Evolutionary conservation across 305 asterid genomes (phyloP).

Genomic region (Solanum hybrid): DNA sequence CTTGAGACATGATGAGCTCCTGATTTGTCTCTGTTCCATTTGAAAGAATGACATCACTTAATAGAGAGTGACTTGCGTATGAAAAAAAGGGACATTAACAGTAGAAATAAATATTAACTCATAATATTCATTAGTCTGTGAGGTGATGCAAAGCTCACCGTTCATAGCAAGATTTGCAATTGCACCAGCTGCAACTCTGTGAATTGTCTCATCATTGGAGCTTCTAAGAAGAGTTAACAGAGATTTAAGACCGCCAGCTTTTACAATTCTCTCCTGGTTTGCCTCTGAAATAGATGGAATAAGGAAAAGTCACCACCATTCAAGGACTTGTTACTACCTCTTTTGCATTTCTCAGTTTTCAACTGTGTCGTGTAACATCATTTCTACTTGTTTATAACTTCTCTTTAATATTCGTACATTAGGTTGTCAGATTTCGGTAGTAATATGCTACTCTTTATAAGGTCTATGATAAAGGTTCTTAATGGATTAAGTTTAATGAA

Average conservation of each 20-base stretch:
- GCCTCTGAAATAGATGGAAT: conserved; percentile 44
- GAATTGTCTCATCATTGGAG: conserved; percentile 64
- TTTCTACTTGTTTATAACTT: neutral
- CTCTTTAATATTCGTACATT: neutral
- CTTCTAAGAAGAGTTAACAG: conserved; percentile 55
- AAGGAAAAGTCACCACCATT: neutral
- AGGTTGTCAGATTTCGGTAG: neutral
- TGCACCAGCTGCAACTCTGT: conserved; percentile 89
- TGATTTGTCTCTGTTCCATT: conserved; percentile 61
- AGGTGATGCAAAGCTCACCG: conserved; percentile 33
- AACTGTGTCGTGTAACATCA: neutral
- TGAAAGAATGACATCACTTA: conserved; percentile 2
- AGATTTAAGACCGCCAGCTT: conserved; percentile 80
- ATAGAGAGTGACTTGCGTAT: neutral
- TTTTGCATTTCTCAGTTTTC: neutral
- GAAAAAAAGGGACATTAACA: neutral
- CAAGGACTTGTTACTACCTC: neutral
- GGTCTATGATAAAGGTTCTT: neutral
- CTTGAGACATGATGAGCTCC: conserved; percentile 77
- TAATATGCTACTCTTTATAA: neutral
- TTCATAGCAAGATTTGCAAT: conserved; percentile 92
- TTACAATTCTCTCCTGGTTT: conserved; percentile 78
- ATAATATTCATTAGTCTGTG: neutral
- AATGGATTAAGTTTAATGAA: neutral
- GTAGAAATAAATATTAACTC: neutral